These are phyloP conservation scores for Chamaecyparis obtusa DNA, from an alignment of 75 land plant genomes.

Conservation along the genomic window DNA sequence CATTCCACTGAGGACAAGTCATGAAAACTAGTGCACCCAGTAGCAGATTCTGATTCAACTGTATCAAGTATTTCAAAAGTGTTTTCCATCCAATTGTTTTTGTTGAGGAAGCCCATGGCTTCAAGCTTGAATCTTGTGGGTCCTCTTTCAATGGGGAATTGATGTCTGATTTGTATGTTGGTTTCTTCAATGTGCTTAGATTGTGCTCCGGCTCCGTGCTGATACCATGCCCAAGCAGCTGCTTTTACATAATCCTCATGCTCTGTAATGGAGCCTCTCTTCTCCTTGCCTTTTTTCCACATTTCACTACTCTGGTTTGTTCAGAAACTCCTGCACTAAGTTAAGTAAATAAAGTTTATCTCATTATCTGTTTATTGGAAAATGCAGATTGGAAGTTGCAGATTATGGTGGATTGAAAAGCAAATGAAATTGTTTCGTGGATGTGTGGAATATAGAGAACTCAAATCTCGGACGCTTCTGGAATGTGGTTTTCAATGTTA, in stretches of 20 bases:
- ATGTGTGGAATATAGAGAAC: not conserved
- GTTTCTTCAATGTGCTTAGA: not conserved
- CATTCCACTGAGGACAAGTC: not conserved
- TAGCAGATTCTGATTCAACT: not conserved
- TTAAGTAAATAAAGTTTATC: not conserved
- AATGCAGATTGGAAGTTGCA: not conserved
- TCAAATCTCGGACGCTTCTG: not conserved
- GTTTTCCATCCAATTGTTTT: not conserved
- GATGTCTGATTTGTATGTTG: not conserved
- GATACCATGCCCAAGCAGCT: constrained; percentile 12
- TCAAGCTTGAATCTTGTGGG: constrained; percentile 13
- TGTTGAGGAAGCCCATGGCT: not conserved
- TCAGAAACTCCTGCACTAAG: not conserved
- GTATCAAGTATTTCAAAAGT: not conserved
- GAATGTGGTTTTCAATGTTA: not conserved
- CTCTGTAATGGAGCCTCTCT: not conserved
- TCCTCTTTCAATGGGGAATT: not conserved
- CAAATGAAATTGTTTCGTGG: not conserved
- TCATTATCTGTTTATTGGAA: not conserved
- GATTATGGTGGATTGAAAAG: not conserved
- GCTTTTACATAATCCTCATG: constrained; percentile 3
- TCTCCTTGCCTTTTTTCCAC: not conserved
- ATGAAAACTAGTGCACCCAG: not conserved
- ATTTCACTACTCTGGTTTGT: not conserved
- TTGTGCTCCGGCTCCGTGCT: not conserved